phyloP scores from a whole-genome alignment of 2,329 filamentous ascomycete species.

The Talaromyces piceae region DNA sequence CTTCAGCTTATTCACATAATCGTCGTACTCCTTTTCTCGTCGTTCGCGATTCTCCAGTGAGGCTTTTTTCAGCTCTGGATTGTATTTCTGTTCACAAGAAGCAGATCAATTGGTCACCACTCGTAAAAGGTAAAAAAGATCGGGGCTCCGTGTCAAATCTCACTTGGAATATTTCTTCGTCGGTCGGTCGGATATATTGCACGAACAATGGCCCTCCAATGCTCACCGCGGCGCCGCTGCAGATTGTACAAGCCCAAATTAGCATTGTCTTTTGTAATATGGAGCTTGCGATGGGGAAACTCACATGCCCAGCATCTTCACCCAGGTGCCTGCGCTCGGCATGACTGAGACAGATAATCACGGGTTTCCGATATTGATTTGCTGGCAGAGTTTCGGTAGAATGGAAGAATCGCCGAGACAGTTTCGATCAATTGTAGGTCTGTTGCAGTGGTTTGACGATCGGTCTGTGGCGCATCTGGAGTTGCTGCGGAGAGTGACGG shows the following conservation, averaged over 20 bases:
- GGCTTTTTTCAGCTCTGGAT: conserved; percentile 84
- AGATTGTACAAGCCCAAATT: background rate
- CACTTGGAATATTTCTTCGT: conserved; percentile 80
- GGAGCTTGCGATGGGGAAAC: conserved; percentile 19
- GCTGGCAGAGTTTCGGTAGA: background rate
- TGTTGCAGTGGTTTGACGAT: background rate
- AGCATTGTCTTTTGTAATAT: background rate
- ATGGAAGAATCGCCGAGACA: background rate
- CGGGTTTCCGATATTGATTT: background rate
- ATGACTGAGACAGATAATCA: conserved; percentile 21
- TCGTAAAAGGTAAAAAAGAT: too few species aligned
- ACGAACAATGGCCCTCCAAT: conserved; percentile 82
- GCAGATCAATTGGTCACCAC: too few species aligned
- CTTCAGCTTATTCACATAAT: conserved; percentile 78
- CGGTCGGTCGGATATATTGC: conserved; percentile 63
- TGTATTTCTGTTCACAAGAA: conserved; percentile 67
- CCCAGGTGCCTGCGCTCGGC: conserved; percentile 40
- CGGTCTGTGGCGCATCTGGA: background rate
- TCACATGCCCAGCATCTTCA: conserved; percentile 67
- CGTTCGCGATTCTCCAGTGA: conserved; percentile 72
- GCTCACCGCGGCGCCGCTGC: conserved; percentile 62
- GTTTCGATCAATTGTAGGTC: background rate
- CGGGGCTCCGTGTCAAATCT: too few species aligned
- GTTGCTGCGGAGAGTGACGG: background rate
- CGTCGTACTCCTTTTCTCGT: conserved; percentile 77